These are phyloP conservation scores for Torulaspora franciscae DNA, from an alignment of 805 yeast genomes.

Conservation along the genomic window DNA sequence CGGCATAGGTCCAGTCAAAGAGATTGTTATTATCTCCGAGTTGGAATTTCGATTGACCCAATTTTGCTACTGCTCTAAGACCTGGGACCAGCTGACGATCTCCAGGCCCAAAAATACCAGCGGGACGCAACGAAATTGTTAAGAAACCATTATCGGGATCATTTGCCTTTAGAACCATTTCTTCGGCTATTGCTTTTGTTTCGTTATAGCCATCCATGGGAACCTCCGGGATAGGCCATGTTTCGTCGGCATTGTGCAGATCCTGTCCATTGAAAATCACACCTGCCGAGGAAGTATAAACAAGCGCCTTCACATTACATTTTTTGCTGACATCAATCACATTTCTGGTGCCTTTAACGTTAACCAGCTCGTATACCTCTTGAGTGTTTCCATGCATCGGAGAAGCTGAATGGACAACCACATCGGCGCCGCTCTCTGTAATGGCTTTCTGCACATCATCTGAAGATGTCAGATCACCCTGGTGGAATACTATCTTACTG, in stretches of 20 bases:
- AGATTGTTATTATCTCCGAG: conserved; percentile 90
- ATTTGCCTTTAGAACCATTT: conserved; percentile 70
- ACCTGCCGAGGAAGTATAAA: conserved; percentile 96
- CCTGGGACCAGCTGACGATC: conserved; percentile 96
- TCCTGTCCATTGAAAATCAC: conserved; percentile 96
- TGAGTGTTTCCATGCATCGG: conserved; percentile 90
- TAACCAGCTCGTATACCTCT: conserved; percentile 80
- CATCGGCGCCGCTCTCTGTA: conserved; percentile 52
- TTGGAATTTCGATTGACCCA: conserved; percentile 88
- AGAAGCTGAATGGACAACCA: conserved; percentile 92
- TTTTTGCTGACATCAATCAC: conserved; percentile 60
- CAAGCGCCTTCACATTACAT: conserved; percentile 54
- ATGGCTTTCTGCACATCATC: conserved; percentile 66
- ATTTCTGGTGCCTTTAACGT: conserved; percentile 81
- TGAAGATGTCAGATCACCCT: conserved; percentile 80
- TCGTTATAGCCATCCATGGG: conserved; percentile 97
- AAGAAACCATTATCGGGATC: conserved; percentile 49
- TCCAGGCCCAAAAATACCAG: conserved; percentile 98
- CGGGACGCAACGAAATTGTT: conserved; percentile 90
- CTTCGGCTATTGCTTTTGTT: conserved; percentile 90
- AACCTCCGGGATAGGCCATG: conserved; percentile 84
- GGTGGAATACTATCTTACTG: conserved; percentile 50
- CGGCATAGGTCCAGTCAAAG: conserved; percentile 97
- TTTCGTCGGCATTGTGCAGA: conserved; percentile 85
- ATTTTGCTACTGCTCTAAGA: conserved; percentile 69